A percentile compares a stretch with the other conserved stretches of the same genome.
Evolutionary conservation across 2,329 filamentous ascomycete genomes (phyloP).

Genomic region (Achaetomium macrosporum): DNA sequence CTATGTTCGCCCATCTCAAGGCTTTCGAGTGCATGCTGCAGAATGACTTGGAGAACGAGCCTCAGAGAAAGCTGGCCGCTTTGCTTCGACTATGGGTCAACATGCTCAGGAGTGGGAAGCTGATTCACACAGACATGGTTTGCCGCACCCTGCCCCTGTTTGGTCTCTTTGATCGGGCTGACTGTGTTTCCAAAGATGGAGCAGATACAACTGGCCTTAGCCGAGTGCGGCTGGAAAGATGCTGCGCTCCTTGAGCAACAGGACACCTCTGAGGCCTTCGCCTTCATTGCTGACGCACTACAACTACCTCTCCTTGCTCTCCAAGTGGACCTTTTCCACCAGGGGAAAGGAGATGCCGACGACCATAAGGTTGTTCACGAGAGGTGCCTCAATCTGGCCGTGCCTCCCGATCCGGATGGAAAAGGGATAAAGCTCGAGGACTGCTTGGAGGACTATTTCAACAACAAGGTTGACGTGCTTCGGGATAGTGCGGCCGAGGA

Average conservation of each 20-base stretch:
- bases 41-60: conserved; percentile 67
- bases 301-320: conserved; percentile 81
- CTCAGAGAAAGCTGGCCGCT: conserved; percentile 66
- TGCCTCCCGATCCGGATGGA: conserved; percentile 69
- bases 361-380: conserved; percentile 96
- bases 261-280: conserved; percentile 92
- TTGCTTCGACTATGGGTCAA: conserved; percentile 89
- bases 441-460: conserved; percentile 91
- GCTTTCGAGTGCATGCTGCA: conserved; percentile 92
- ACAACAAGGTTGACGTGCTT: conserved; percentile 83
- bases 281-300: conserved; percentile 85
- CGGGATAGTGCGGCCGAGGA: conserved; percentile 60
- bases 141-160: conserved; percentile 21
- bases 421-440: conserved; percentile 76
- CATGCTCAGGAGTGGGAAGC: conserved; percentile 73
- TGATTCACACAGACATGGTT: conserved; percentile 82
- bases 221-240: conserved; percentile 83
- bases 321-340: conserved; percentile 88
- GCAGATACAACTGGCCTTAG: conserved; percentile 73
- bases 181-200: conserved; percentile 52
- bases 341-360: conserved; percentile 75
- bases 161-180: background rate
- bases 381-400: conserved; percentile 79
- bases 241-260: conserved; percentile 75
- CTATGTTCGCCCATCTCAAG: conserved; percentile 88